phyloP scores from a whole-genome alignment of 2,329 filamentous ascomycete species.

The Geosmithia morbida region DNA sequence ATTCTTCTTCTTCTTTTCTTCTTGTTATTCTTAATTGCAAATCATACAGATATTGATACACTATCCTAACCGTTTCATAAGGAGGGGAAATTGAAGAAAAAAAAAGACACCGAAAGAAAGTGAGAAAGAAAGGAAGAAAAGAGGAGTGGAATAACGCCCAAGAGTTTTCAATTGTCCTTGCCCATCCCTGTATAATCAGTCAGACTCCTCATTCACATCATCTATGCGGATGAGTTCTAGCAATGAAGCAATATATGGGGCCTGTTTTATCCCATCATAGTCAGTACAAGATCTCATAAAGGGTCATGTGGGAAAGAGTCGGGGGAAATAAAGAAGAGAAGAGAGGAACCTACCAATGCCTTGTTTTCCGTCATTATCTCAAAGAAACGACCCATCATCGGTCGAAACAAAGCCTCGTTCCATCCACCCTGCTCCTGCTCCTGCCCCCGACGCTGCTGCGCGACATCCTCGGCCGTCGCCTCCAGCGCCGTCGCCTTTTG shows the following conservation, averaged over 20 bases:
- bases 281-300: not conserved
- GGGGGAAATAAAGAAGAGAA: not conserved
- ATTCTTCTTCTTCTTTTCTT: no score
- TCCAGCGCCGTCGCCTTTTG: constrained; percentile 5
- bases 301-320: no score
- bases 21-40: no score
- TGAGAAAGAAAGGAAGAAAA: not conserved
- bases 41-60: no score
- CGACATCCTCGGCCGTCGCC: not conserved
- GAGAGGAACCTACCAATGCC: constrained; percentile 30
- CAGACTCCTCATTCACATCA: constrained; percentile 2
- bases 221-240: constrained; percentile 20
- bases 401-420: constrained; percentile 55
- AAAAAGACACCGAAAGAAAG: no score
- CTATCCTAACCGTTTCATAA: no score
- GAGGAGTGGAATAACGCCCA: not conserved
- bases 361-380: constrained; percentile 58
- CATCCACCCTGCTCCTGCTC: constrained; percentile 37
- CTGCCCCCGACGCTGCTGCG: constrained; percentile 15
- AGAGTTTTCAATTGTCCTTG: not conserved
- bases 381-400: constrained; percentile 48
- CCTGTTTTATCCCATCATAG: constrained; percentile 19
- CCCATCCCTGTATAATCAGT: no score
- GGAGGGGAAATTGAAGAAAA: no score
- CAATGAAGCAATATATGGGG: constrained; percentile 24